A percentile compares a stretch with the other conserved stretches of the same genome.
Conservation (phyloP, 768 basidiomycete species). For the Amanita jacksonii region DNA sequence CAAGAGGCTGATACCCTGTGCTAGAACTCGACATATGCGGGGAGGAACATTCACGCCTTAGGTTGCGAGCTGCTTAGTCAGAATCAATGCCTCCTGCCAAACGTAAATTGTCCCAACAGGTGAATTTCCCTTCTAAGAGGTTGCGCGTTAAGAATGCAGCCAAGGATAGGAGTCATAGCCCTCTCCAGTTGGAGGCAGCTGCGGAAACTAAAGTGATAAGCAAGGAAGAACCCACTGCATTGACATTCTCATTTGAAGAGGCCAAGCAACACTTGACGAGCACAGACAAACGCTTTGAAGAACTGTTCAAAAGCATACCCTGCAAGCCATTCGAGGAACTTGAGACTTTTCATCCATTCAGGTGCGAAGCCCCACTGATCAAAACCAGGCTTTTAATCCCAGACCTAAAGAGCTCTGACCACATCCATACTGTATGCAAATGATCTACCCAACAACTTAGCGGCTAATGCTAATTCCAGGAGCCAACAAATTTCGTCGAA, state of each 20-base stretch:
- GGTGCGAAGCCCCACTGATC: conserved; percentile 28
- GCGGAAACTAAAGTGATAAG: too few species aligned
- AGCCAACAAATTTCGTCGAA: conserved; percentile 82
- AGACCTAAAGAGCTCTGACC: conserved; percentile 45
- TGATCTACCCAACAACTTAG: neutral
- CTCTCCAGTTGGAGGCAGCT: too few species aligned
- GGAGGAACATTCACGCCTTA: too few species aligned
- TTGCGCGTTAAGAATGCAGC: neutral
- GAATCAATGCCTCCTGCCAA: too few species aligned
- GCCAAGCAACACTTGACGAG: conserved; percentile 63
- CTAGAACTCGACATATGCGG: conserved; percentile 29
- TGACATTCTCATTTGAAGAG: conserved; percentile 69
- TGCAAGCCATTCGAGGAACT: conserved; percentile 75
- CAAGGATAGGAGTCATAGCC: too few species aligned
- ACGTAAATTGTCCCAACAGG: too few species aligned
- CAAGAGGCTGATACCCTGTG: conserved; percentile 41
- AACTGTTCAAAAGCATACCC: conserved; percentile 50
- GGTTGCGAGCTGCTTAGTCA: too few species aligned
- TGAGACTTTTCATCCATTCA: conserved; percentile 75
- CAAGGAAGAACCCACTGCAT: conserved; percentile 38
- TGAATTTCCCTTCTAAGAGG: neutral
- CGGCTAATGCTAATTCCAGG: conserved; percentile 21
- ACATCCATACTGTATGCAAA: conserved; percentile 55
- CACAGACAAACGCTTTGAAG: conserved; percentile 61
- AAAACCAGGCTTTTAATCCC: neutral